Conservation (phyloP, 176 grass and related monocot genomes). For the Luzula sylvatica region DNA sequence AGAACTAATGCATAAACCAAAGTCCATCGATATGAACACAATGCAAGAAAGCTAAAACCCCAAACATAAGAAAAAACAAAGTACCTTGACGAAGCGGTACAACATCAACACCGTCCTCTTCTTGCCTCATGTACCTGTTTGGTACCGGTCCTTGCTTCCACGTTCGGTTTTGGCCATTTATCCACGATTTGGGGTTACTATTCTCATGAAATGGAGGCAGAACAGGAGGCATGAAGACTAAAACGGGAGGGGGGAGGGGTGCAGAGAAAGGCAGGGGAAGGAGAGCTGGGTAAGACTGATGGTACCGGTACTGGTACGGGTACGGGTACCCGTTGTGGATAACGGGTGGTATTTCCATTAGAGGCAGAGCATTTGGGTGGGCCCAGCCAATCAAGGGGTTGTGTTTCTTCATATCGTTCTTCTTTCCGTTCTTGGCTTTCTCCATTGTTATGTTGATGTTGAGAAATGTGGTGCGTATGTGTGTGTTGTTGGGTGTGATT, state of each 20-base stretch:
- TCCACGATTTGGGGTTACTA: slow-evolving; percentile 34
- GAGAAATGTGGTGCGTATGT: slow-evolving; percentile 13
- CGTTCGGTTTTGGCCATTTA: slow-evolving; percentile 17
- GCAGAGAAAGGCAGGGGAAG: slow-evolving; percentile 59
- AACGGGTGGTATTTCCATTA: slow-evolving; percentile 27
- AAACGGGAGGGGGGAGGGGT: slow-evolving; percentile 51
- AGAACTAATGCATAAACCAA: too few species aligned
- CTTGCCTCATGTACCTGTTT: slow-evolving; percentile 27
- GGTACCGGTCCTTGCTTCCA: slow-evolving; percentile 42
- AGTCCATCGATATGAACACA: not conserved
- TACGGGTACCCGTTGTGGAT: slow-evolving; percentile 17
- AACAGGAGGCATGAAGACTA: slow-evolving; percentile 36
- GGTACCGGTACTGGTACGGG: slow-evolving; percentile 34
- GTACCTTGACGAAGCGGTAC: slow-evolving; percentile 48
- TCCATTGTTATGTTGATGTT: slow-evolving; percentile 11
- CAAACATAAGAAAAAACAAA: slow-evolving; percentile 3
- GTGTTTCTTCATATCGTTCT: slow-evolving; percentile 5
- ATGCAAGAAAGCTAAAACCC: not conserved
- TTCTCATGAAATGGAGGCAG: slow-evolving; percentile 28
- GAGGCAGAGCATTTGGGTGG: slow-evolving; percentile 8
- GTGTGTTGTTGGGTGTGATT: not conserved
- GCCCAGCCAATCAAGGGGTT: not conserved
- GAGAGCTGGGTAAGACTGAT: slow-evolving; percentile 64
- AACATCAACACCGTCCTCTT: slow-evolving; percentile 34
- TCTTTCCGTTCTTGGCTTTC: slow-evolving; percentile 31